A percentile compares a stretch with the other conserved stretches of the same genome.
phyloP scores from a whole-genome alignment of 208 protist species.

The Vickermania ingenoplastis region DNA sequence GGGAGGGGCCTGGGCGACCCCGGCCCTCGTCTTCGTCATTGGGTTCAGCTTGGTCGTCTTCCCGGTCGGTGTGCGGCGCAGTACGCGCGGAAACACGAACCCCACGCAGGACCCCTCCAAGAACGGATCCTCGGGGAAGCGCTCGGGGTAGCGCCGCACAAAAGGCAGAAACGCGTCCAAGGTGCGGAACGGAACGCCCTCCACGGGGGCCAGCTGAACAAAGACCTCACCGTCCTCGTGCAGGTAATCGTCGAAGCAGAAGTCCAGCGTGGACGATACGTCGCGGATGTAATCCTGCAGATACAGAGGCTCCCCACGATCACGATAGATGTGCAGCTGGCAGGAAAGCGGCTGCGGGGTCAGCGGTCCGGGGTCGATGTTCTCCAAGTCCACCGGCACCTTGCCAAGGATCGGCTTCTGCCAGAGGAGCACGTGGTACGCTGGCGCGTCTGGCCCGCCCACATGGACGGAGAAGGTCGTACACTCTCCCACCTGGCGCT shows the following conservation, averaged over 20 bases:
- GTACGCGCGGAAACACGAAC: slow-evolving; percentile 49
- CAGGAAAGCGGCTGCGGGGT: slow-evolving; percentile 39
- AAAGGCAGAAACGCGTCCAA: slow-evolving; percentile 39
- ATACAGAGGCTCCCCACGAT: slow-evolving; percentile 58
- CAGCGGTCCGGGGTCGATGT: slow-evolving; percentile 17
- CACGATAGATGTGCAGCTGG: slow-evolving; percentile 54
- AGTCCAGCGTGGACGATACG: slow-evolving; percentile 23
- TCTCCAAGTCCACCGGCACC: slow-evolving; percentile 6
- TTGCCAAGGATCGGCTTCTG: slow-evolving; percentile 37
- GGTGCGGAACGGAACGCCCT: slow-evolving; percentile 60
- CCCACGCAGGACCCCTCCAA: slow-evolving; percentile 51
- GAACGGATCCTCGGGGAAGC: slow-evolving; percentile 6
- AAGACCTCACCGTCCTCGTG: slow-evolving; percentile 72
- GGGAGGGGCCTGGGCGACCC: slow-evolving; percentile 22
- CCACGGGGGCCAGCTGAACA: slow-evolving; percentile 57
- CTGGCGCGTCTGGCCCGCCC: not conserved
- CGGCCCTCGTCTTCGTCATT: slow-evolving; percentile 32
- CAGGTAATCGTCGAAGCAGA: slow-evolving; percentile 49
- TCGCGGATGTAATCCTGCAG: slow-evolving; percentile 34
- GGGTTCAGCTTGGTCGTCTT: slow-evolving; percentile 38
- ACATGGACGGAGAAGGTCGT: slow-evolving; percentile 29
- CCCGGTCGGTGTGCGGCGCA: slow-evolving; percentile 44
- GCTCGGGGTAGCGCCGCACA: slow-evolving; percentile 2
- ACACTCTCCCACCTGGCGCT: slow-evolving; percentile 32
- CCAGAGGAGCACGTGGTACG: slow-evolving; percentile 35